Conservation (phyloP, 73 alveolate genomes). For the Tetrahymena thermophila region DNA sequence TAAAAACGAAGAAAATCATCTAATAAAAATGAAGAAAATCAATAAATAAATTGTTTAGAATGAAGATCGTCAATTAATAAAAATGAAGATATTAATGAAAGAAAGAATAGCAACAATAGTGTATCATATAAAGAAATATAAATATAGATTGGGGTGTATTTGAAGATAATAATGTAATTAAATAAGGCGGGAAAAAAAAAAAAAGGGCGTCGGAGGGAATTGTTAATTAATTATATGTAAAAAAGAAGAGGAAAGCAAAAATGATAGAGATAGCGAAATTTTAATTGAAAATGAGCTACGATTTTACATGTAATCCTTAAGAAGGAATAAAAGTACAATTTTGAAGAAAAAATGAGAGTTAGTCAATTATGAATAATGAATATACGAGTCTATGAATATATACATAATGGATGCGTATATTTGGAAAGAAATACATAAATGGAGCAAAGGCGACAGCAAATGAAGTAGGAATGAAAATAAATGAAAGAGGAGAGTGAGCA, state of each 20-base stretch:
- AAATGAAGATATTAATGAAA: no score
- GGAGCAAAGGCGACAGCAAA: neutral
- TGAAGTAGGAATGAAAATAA: neutral
- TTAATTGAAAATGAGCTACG: neutral
- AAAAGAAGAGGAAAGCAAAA: neutral
- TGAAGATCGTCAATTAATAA: no score
- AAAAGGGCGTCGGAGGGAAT: neutral
- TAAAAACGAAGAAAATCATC: neutral
- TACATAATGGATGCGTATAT: no score
- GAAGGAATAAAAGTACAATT: no score
- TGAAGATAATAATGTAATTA: neutral
- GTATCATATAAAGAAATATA: neutral
- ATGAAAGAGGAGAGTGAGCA: neutral
- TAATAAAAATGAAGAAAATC: neutral
- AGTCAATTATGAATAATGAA: neutral
- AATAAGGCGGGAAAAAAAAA: neutral
- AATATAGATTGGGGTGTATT: neutral
- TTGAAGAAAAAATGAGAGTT: neutral
- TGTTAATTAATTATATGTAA: neutral
- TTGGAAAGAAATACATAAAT: neutral
- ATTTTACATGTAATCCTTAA: neutral
- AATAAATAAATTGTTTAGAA: no score
- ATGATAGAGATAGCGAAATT: neutral
- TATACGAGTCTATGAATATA: neutral
- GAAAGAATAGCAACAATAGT: neutral